Evolutionary conservation across 805 yeast species (phyloP).

Genomic region (Candida taoyuanica): DNA sequence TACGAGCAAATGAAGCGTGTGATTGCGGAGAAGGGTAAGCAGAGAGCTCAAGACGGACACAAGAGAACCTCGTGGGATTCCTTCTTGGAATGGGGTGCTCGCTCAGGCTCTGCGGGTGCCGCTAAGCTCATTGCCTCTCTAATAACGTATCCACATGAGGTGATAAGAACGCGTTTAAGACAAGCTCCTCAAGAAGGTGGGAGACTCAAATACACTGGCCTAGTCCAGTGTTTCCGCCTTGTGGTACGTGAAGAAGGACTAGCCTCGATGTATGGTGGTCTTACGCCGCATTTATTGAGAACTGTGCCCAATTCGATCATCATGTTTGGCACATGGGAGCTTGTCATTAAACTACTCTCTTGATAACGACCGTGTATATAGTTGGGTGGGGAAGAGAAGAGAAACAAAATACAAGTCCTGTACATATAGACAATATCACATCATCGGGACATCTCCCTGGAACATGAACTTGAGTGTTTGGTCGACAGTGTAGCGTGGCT

Average conservation of each 20-base stretch:
- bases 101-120: slow-evolving; percentile 96
- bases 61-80: slow-evolving; percentile 48
- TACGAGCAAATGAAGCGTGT: slow-evolving; percentile 89
- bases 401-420: background rate
- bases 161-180: slow-evolving; percentile 89
- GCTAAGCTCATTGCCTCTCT: slow-evolving; percentile 93
- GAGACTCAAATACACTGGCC: slow-evolving; percentile 81
- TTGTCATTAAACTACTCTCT: slow-evolving; percentile 58
- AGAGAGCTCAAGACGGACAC: slow-evolving; percentile 31
- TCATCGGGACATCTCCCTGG: slow-evolving; percentile 34
- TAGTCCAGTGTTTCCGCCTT: slow-evolving; percentile 79
- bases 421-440: background rate
- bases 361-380: slow-evolving; percentile 18
- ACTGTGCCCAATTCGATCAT: slow-evolving; percentile 97
- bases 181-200: slow-evolving; percentile 88
- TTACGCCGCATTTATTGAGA: slow-evolving; percentile 93
- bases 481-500: slow-evolving; percentile 27
- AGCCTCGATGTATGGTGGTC: slow-evolving; percentile 91
- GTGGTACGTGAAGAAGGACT: slow-evolving; percentile 92
- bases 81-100: slow-evolving; percentile 85
- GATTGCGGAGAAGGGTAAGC: slow-evolving; percentile 49
- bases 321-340: slow-evolving; percentile 99
- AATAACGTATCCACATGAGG: slow-evolving; percentile 96
- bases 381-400: too few species aligned
- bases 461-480: slow-evolving; percentile 41